These are phyloP conservation scores for Neurospora tetrasperma DNA, from an alignment of 495 filamentous ascomycete species.

Conservation along the genomic window DNA sequence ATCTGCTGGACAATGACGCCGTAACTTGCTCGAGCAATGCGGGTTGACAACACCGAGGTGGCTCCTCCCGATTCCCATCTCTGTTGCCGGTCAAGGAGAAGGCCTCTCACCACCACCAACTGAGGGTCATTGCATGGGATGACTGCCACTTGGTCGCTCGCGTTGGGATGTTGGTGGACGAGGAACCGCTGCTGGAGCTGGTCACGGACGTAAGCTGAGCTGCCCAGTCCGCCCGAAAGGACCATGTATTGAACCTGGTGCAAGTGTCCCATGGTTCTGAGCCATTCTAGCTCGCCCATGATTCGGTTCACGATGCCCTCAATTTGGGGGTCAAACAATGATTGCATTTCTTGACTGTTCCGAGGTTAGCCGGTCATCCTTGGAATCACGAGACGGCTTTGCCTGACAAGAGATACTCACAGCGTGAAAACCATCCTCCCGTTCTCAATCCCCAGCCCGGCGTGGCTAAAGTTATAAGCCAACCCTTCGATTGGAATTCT, in stretches of 20 bases:
- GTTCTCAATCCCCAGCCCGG: constrained; percentile 26
- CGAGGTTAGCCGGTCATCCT: background rate
- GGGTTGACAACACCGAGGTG: constrained; percentile 31
- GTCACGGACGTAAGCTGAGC: constrained; percentile 49
- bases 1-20: constrained; percentile 39
- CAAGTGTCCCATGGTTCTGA: constrained; percentile 33
- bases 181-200: constrained; percentile 32
- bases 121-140: constrained; percentile 46
- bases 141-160: constrained; percentile 30
- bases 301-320: constrained; percentile 42
- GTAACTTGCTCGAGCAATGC: constrained; percentile 47
- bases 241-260: constrained; percentile 46
- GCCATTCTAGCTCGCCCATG: constrained; percentile 43
- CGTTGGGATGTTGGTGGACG: constrained; percentile 25
- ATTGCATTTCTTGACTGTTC: constrained; percentile 37
- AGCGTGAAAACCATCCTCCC: constrained; percentile 24
- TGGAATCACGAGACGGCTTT: background rate
- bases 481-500: constrained; percentile 25
- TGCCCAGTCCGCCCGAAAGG: constrained; percentile 55
- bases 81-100: constrained; percentile 46
- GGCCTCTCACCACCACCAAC: constrained; percentile 46
- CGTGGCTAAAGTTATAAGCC: constrained; percentile 28
- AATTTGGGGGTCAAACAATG: constrained; percentile 47
- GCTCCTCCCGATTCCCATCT: constrained; percentile 29
- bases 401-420: constrained; percentile 5